Evolutionary conservation across 2,329 filamentous ascomycete genomes (phyloP).

Genomic region (Saccharata proteae): DNA sequence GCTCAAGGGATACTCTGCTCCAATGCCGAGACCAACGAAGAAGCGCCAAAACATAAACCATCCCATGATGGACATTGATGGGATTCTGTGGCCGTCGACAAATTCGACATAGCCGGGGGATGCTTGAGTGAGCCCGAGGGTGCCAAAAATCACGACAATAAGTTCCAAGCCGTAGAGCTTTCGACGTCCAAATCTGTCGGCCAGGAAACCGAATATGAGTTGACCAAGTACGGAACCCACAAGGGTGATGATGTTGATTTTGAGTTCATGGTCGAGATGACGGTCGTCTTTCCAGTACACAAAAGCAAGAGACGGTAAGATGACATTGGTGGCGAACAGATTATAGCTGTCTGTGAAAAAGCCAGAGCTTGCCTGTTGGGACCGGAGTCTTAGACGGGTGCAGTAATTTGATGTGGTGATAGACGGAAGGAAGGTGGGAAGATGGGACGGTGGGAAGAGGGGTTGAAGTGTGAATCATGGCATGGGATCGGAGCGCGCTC

Average conservation of each 20-base stretch:
- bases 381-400: too few relatives aligned
- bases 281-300: constrained; percentile 23
- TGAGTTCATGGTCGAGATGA: constrained; percentile 16
- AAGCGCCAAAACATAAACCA: constrained; percentile 30
- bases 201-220: constrained; percentile 26
- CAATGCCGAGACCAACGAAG: constrained; percentile 29
- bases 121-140: constrained; percentile 26
- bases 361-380: too few relatives aligned
- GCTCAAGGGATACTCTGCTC: constrained; percentile 25
- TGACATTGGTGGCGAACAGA: constrained; percentile 27
- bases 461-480: too few relatives aligned
- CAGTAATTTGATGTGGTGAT: too few relatives aligned
- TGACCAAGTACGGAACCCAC: constrained; percentile 27
- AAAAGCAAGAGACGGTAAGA: constrained; percentile 27
- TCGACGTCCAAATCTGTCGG: constrained; percentile 24
- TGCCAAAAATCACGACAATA: constrained; percentile 28
- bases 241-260: constrained; percentile 27
- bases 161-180: constrained; percentile 30
- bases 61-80: constrained; percentile 24
- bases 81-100: background rate
- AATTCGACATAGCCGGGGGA: constrained; percentile 18
- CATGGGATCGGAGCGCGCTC: too few relatives aligned
- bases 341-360: constrained; percentile 26
- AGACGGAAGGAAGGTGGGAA: too few relatives aligned
- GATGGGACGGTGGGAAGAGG: too few relatives aligned